Percentiles rank a stretch among this genome's conserved stretches.
Evolutionary conservation across 2,329 filamentous ascomycete species (phyloP).

Genomic region (Talaromyces amestolkiae): DNA sequence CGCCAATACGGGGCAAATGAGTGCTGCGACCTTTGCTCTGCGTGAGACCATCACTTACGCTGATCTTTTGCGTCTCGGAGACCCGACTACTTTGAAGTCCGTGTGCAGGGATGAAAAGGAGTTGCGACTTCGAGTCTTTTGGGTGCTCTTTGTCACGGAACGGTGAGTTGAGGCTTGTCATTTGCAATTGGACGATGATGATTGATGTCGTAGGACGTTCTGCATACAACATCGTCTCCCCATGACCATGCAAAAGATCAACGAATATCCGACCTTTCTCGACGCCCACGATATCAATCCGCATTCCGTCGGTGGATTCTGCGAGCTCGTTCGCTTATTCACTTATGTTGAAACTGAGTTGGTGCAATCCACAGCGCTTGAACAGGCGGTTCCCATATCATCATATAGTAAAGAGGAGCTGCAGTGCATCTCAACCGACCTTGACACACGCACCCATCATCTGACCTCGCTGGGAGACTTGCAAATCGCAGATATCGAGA

Average conservation of each 20-base stretch:
- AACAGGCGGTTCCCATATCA: background rate
- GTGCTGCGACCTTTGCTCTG: slow-evolving; percentile 20
- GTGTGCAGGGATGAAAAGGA: slow-evolving; percentile 9
- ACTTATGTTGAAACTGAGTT: slow-evolving; percentile 8
- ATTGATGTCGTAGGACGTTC: slow-evolving; percentile 11
- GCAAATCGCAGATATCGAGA: slow-evolving; percentile 22
- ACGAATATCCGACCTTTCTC: slow-evolving; percentile 11
- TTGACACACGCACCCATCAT: background rate
- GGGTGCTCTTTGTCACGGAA: slow-evolving; percentile 18
- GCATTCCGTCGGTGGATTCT: slow-evolving; percentile 9
- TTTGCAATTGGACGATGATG: too few species aligned
- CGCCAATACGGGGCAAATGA: slow-evolving; percentile 22
- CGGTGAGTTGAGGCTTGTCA: background rate
- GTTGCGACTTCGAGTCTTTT: slow-evolving; percentile 14
- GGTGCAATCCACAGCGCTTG: slow-evolving; percentile 6
- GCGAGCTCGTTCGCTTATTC: slow-evolving; percentile 11
- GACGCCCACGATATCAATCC: slow-evolving; percentile 13
- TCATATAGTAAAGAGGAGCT: slow-evolving; percentile 8
- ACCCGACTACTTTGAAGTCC: background rate
- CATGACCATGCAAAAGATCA: slow-evolving; percentile 16
- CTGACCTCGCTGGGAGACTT: slow-evolving; percentile 4
- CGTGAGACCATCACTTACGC: slow-evolving; percentile 20
- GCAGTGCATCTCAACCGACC: slow-evolving; percentile 4
- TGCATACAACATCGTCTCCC: slow-evolving; percentile 16
- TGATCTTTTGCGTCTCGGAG: slow-evolving; percentile 15